phyloP scores from a whole-genome alignment of 225 moss, liverwort and hornwort genomes.

The Asterella californica region DNA sequence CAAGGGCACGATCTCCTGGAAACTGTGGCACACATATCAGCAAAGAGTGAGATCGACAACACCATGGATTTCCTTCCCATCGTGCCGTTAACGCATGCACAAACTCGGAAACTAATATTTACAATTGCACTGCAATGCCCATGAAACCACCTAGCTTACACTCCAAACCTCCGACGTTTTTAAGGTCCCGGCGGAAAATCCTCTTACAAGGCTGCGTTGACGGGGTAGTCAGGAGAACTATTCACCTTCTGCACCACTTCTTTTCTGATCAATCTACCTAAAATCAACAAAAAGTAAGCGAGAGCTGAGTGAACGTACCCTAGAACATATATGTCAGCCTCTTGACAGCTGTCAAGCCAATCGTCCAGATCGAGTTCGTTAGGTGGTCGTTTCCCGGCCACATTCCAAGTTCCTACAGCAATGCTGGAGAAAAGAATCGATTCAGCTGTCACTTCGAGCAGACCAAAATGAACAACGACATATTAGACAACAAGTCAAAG shows the following conservation, averaged over 20 bases:
- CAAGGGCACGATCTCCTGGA: slow-evolving; percentile 96
- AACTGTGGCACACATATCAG: slow-evolving; percentile 46
- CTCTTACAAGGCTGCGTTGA: not conserved
- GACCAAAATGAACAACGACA: not conserved
- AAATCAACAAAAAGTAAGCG: not conserved
- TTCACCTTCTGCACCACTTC: not conserved
- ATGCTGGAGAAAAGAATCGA: slow-evolving; percentile 42
- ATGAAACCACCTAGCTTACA: not conserved
- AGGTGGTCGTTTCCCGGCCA: slow-evolving; percentile 83
- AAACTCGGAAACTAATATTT: not conserved
- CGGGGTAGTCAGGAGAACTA: too few relatives aligned
- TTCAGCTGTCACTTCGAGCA: not conserved
- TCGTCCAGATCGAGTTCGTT: slow-evolving; percentile 65
- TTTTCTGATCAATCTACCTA: not conserved
- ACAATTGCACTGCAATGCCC: not conserved
- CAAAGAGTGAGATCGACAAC: too few relatives aligned
- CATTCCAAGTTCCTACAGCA: slow-evolving; percentile 89
- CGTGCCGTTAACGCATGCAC: not conserved
- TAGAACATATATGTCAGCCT: slow-evolving; percentile 84
- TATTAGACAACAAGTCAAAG: not conserved
- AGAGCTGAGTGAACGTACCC: slow-evolving; percentile 49
- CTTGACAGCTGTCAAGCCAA: slow-evolving; percentile 66
- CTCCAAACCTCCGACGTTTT: not conserved
- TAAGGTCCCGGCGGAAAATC: too few relatives aligned
- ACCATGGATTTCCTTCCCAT: not conserved